Percentiles rank a stretch among this genome's conserved stretches.
These are phyloP conservation scores for Trichoderma koningii DNA, from an alignment of 2,329 filamentous ascomycete genomes.

Conservation along the genomic window DNA sequence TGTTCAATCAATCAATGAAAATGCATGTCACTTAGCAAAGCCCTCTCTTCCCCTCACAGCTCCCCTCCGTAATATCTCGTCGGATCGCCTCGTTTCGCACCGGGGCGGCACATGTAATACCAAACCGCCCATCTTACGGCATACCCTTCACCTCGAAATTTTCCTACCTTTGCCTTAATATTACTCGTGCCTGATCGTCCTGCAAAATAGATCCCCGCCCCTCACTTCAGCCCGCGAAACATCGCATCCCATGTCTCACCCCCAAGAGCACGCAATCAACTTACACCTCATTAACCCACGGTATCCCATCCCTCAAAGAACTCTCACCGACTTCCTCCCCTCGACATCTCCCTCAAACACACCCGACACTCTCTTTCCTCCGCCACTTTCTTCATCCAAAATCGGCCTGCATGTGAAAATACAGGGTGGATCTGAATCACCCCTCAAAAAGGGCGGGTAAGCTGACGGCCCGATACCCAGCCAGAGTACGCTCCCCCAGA, in stretches of 20 bases:
- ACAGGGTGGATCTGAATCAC: not conserved
- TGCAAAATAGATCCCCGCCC: not conserved
- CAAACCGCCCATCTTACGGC: not conserved
- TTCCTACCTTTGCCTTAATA: too few relatives aligned
- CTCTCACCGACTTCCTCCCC: not conserved
- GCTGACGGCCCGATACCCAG: slow-evolving; percentile 11
- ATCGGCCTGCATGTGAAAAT: not conserved
- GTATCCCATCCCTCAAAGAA: not conserved
- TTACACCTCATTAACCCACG: too few relatives aligned
- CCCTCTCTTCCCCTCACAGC: too few relatives aligned
- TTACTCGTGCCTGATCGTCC: not conserved
- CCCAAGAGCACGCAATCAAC: too few relatives aligned
- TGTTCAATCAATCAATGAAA: too few relatives aligned
- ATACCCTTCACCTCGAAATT: not conserved
- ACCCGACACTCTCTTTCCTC: not conserved
- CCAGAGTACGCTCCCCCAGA: not conserved
- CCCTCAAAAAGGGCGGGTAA: slow-evolving; percentile 3
- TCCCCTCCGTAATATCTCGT: too few relatives aligned
- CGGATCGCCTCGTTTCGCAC: too few relatives aligned
- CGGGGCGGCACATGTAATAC: too few relatives aligned
- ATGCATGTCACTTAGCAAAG: not conserved
- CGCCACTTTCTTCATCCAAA: not conserved
- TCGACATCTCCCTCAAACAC: too few relatives aligned
- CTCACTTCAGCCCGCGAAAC: not conserved
- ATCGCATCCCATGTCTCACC: not conserved